Base-by-base conservation (phyloP, 2,329 filamentous ascomycete species). In the Cladosporium sp. region DNA sequence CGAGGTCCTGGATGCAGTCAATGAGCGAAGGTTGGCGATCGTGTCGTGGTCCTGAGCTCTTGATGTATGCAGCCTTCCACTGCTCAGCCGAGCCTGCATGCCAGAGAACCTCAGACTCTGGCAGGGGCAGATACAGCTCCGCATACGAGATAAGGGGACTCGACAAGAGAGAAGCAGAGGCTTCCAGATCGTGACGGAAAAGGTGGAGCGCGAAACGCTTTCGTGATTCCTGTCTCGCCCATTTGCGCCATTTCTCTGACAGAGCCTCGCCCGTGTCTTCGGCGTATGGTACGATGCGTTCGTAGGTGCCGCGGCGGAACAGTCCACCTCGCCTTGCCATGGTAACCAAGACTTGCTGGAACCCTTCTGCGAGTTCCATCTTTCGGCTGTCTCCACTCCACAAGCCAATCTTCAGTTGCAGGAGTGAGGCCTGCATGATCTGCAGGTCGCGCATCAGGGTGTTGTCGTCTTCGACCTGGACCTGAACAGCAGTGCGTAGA, bases 61-160 rank as follows among this genome's bases (percentile, higher is more conserved):
- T 72, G 70, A 90, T 76, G 68, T 86, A 90, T 1, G 83, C 78
- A 8, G 79, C 74, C 73, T 89, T 90, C 89, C 90, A 92, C 67
- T 87, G 84, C 21, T 79, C 72, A 1, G 89, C 88, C 0, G 83
- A 84, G 32, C 83, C 82, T 1, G 90, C 89, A 57, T 86, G 82
- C 90, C 90, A 93, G 1, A 92, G 75, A 14, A 84, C 81, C 63
- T 84, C 82, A 0, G 85, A 79, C 66, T 85, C 85, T 0, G 90
- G 89, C 0, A 92, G 76, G 1, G 89, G 88, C 2, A 91, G 77
- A 4, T 85, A 85, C 58, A 92, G 78, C 70, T 92, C 90, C 0
- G 88, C 83, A 70, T 91, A 92, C 0, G 89, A 89, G 68, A 91
- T 86, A 23, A 87, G 79, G 0, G 88, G 87, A 66, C 85, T 88